Base-by-base conservation (phyloP, 805 yeast genomes). In the Candida glaebosa region DNA sequence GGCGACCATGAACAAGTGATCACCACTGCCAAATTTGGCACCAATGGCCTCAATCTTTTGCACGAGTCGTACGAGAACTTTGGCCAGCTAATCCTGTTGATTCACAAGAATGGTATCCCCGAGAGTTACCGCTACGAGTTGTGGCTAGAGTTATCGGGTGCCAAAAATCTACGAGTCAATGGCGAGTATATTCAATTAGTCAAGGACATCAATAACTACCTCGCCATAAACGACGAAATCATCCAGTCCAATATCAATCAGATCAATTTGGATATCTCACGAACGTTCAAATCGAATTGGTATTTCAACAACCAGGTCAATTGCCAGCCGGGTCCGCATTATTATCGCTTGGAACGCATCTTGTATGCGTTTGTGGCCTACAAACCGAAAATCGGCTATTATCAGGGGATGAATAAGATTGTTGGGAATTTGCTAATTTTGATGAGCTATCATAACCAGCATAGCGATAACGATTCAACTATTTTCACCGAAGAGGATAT, bases 341-440 rank as follows among this genome's bases (percentile, higher is more conserved):
- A 71, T 30, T 59, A 55, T 30, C 73, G 70, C 41, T 52, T 78
- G 22, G 61, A 73, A 32, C 59, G 75, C 12, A 69, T 79, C 4
- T 56, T 78, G 37, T 66, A 70, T 30, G 81, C 82, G 0, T 77
- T 72, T 47, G 68, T 71, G 15, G 61, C 69, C 5, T 66, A 75
- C 44, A 67, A 69, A 44, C 73, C 76, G 0, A 61, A 61, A 0
- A 61, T 77, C 33, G 83, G 84, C 0, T 78, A 78, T 52, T 73
- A 78, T 39, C 84, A 78, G 49, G 84, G 84, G 1, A 71, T 78
- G 84, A 78, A 78, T 51, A 70, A 77, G 48, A 72, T 78, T n/a
- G 74, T 71, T 8, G 84, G 79, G 0, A 74, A 72, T 35, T 45
- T 78, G 7, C 52, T 78, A 9, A 51, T 78, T 17, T 69, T 71